Base-by-base conservation (phyloP, 2,329 filamentous ascomycete species). In the Geosmithia morbida region DNA sequence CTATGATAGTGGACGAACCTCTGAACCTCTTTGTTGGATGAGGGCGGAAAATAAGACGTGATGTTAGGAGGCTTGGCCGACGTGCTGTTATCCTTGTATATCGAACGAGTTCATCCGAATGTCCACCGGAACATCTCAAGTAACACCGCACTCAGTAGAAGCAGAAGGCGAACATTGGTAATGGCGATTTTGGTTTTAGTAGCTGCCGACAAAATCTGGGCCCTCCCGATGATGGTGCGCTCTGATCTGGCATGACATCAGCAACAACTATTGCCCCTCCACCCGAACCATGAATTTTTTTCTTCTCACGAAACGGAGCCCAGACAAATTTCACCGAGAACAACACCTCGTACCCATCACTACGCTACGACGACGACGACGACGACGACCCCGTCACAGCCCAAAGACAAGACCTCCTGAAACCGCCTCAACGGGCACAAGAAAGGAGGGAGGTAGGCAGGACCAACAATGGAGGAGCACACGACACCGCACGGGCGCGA, bases 401-500 rank as follows among this genome's bases (percentile, higher is more conserved):
- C 22, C 22, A 8, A 26, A 26, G 8, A 26, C 22, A 26, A 26
- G 4, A 26, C 8, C 14, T 37, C 33, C 3, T 11, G 33, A 37
- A 11, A 37, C 13, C 33, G 13, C 33, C 33, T 3, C 14, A 5
- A 3, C 33, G 33, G 33, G n/a, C n/a, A n/a, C 14, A 37, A 11
- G 10, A 37, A 7, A 37, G 33, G 13, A 11, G 33, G 33, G 33
- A 13, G 33, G 33, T 5, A 37, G 33, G 30, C 5, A 13, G 13
- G 8, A 20, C 41, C 17, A 16, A 42, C 8, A 20, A 49, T 47
- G 48, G 41, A 37, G 22, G 18, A 44, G 17, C 41, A n/a, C 40
- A 44, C 48, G 11, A 45, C 50, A 37, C 46, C 50, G 44, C 11
- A 41, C 13, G 18, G 43, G 37, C 44, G 33, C 8, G 37, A 22